Evolutionary conservation across 23 red algal genomes (phyloP).

Genomic region (Gracilaria domingensis): DNA sequence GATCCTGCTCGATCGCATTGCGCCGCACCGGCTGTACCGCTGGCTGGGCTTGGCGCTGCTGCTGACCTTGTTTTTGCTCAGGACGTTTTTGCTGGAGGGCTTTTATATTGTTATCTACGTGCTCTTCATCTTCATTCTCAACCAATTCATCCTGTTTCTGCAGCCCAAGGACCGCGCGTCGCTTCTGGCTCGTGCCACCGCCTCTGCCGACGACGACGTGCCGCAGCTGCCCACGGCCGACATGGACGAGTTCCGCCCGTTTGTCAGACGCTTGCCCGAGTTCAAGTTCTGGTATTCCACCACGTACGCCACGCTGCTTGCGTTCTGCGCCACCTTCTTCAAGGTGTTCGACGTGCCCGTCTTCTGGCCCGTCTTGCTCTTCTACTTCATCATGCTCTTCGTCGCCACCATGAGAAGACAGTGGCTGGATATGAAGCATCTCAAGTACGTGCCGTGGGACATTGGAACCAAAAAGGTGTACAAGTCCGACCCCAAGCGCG

Average conservation of each 20-base stretch:
- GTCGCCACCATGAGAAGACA: slow-evolving; percentile 92
- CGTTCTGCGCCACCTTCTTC: slow-evolving; percentile 80
- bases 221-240: slow-evolving; percentile 53
- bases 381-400: slow-evolving; percentile 96
- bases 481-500: slow-evolving; percentile 68
- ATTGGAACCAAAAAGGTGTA: slow-evolving; percentile 88
- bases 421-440: slow-evolving; percentile 91
- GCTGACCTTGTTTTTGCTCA: slow-evolving; percentile 62
- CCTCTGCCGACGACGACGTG: neutral
- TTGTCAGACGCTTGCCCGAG: slow-evolving; percentile 94
- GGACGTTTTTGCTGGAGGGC: slow-evolving; percentile 86
- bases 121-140: slow-evolving; percentile 92
- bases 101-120: slow-evolving; percentile 97
- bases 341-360: slow-evolving; percentile 92
- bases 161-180: slow-evolving; percentile 90
- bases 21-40: slow-evolving; percentile 55
- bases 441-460: slow-evolving; percentile 97
- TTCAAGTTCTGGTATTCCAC: slow-evolving; percentile 96
- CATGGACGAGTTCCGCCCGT: slow-evolving; percentile 89
- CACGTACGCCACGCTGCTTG: slow-evolving; percentile 67
- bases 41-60: slow-evolving; percentile 44
- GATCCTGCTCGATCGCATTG: slow-evolving; percentile 46
- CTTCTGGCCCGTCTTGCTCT: slow-evolving; percentile 94
- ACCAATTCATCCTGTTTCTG: slow-evolving; percentile 94
- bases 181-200: slow-evolving; percentile 52